Conservation (phyloP, 2,329 filamentous ascomycete genomes). For the Fusarium secorum region DNA sequence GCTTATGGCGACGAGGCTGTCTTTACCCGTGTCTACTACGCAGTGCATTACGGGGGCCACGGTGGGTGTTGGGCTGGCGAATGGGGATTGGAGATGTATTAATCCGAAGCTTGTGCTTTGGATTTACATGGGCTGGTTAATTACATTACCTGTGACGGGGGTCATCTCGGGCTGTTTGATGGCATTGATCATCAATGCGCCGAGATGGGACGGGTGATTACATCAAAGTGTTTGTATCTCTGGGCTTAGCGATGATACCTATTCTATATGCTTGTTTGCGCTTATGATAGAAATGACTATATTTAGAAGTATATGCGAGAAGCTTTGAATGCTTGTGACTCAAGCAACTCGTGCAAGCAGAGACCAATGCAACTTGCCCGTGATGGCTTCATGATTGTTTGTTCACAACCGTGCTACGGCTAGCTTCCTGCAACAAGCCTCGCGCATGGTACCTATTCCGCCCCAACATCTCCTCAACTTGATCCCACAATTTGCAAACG, state of each 20-base stretch:
- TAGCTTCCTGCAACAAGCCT: neutral
- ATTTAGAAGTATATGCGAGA: neutral
- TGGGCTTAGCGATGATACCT: slow-evolving; percentile 5
- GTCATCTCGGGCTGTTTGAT: slow-evolving; percentile 61
- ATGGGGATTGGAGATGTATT: slow-evolving; percentile 64
- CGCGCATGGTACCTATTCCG: neutral
- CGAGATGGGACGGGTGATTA: slow-evolving; percentile 44
- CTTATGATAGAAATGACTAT: neutral
- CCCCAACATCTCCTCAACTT: neutral
- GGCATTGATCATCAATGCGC: slow-evolving; percentile 63
- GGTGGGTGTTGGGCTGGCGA: slow-evolving; percentile 68
- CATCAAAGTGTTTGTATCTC: neutral
- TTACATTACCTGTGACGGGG: slow-evolving; percentile 60
- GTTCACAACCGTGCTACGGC: neutral
- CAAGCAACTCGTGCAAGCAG: no score
- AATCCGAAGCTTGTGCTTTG: slow-evolving; percentile 69
- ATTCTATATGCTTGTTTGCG: neutral
- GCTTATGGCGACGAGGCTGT: slow-evolving; percentile 62
- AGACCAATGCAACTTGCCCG: neutral
- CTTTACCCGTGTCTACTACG: slow-evolving; percentile 69
- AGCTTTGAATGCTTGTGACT: neutral
- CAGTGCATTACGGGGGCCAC: slow-evolving; percentile 72
- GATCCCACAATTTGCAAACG: neutral
- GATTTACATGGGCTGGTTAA: slow-evolving; percentile 62
- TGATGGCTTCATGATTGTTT: neutral